Conservation (phyloP, 2,329 filamentous ascomycete genomes). For the Huntiella savannae region DNA sequence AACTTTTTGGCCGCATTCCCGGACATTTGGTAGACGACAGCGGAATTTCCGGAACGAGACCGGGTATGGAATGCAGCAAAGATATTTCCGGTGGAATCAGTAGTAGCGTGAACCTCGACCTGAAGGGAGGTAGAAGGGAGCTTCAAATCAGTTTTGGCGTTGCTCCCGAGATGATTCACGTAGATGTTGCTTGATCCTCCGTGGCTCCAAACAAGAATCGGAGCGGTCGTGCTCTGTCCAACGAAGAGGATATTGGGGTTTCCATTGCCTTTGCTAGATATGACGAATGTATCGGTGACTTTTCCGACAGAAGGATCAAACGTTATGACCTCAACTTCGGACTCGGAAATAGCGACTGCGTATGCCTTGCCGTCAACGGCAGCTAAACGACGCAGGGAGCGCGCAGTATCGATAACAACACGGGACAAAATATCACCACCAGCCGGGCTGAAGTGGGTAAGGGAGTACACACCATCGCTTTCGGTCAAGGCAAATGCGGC, state of each 20-base stretch:
- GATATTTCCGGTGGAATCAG: slow-evolving; percentile 44
- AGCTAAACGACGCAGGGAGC: background rate
- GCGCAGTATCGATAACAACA: background rate
- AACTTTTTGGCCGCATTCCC: slow-evolving; percentile 30
- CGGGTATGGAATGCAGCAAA: slow-evolving; percentile 62
- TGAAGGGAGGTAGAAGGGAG: slow-evolving; percentile 27
- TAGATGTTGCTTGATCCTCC: slow-evolving; percentile 34
- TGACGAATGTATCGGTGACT: slow-evolving; percentile 48
- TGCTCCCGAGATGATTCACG: slow-evolving; percentile 50
- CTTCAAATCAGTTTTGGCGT: slow-evolving; percentile 34
- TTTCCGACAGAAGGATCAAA: slow-evolving; percentile 57
- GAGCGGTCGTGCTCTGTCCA: slow-evolving; percentile 55
- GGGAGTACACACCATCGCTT: slow-evolving; percentile 32
- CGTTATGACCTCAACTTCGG: slow-evolving; percentile 39
- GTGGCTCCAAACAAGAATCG: slow-evolving; percentile 60
- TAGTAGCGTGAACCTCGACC: slow-evolving; percentile 53
- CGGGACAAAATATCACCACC: slow-evolving; percentile 50
- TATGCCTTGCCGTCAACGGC: background rate
- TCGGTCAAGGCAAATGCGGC: slow-evolving; percentile 45
- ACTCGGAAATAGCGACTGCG: slow-evolving; percentile 1
- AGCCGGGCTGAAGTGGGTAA: slow-evolving; percentile 54
- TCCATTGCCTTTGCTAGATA: slow-evolving; percentile 56
- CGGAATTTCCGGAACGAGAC: slow-evolving; percentile 57
- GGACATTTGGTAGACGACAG: slow-evolving; percentile 44
- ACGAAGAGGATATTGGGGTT: slow-evolving; percentile 46